A percentile compares a stretch with the other conserved stretches of the same genome.
phyloP scores from a whole-genome alignment of 768 basidiomycete species.

The Russula sp. region DNA sequence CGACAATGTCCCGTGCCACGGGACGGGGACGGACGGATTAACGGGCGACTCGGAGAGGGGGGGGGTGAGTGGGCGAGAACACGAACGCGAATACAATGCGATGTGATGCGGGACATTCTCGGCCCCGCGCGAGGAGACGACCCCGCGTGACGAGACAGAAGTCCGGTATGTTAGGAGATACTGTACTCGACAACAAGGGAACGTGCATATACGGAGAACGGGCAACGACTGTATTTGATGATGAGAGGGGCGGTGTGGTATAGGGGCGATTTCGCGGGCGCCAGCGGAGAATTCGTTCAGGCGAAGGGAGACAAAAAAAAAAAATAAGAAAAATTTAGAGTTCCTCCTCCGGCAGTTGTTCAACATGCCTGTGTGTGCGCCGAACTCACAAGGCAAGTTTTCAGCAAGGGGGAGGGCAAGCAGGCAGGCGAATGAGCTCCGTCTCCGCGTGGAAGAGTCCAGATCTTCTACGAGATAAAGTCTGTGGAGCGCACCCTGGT shows the following conservation, averaged over 20 bases:
- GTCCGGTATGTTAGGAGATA: neutral
- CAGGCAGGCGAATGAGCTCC: neutral
- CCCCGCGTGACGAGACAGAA: neutral
- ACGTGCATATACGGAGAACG: neutral
- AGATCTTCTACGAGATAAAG: slow-evolving; percentile 23
- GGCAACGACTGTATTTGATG: neutral
- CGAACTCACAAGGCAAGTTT: neutral
- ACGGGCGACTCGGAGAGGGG: neutral
- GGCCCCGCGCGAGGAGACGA: neutral
- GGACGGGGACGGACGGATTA: neutral
- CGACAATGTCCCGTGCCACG: too few relatives aligned
- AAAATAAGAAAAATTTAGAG: neutral
- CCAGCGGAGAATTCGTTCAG: neutral
- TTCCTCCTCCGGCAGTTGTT: neutral
- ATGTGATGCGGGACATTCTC: slow-evolving; percentile 11
- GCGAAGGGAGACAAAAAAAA: neutral
- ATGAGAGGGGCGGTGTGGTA: neutral
- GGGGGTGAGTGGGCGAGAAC: neutral
- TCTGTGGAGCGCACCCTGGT: slow-evolving; percentile 10
- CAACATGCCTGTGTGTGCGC: neutral
- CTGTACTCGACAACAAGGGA: neutral
- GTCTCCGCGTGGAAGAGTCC: slow-evolving; percentile 8
- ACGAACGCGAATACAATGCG: neutral
- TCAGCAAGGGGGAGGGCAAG: neutral
- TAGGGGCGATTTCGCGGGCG: slow-evolving; percentile 12